phyloP scores from a whole-genome alignment of 176 grass and related monocot genomes.

The Triticum dicoccoides region DNA sequence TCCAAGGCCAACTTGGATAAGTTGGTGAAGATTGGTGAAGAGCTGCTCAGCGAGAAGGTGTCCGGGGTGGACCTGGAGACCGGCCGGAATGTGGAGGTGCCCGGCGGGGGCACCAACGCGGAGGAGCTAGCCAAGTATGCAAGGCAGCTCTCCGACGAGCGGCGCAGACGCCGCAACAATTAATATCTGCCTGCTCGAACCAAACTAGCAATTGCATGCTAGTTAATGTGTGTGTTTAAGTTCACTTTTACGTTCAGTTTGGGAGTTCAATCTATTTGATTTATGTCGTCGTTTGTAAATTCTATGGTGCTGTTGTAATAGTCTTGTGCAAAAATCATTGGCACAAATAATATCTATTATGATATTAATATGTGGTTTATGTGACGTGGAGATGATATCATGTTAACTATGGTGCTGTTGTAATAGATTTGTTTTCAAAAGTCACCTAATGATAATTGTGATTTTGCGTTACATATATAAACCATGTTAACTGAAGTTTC shows the following conservation, averaged over 20 bases:
- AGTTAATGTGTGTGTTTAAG: not conserved
- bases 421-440: not conserved
- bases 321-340: not conserved
- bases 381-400: not conserved
- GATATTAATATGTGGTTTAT: not conserved
- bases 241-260: not conserved
- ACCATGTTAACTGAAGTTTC: not conserved
- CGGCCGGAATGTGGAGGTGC: conserved; percentile 32
- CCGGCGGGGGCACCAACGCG: conserved; percentile 40
- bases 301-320: not conserved
- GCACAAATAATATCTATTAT: not conserved
- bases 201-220: conserved; percentile 5
- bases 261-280: not conserved
- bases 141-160: conserved; percentile 48
- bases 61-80: conserved; percentile 68
- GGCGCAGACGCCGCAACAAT: conserved; percentile 1
- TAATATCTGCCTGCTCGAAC: not conserved
- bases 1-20: conserved; percentile 49
- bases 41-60: conserved; percentile 52
- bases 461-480: not conserved
- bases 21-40: conserved; percentile 41
- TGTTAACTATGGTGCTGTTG: too few species aligned
- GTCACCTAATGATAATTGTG: not conserved
- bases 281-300: not conserved
- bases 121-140: conserved; percentile 46